Evolutionary conservation across 2,329 filamentous ascomycete species (phyloP).

Genomic region (Escovopsis sp.): DNA sequence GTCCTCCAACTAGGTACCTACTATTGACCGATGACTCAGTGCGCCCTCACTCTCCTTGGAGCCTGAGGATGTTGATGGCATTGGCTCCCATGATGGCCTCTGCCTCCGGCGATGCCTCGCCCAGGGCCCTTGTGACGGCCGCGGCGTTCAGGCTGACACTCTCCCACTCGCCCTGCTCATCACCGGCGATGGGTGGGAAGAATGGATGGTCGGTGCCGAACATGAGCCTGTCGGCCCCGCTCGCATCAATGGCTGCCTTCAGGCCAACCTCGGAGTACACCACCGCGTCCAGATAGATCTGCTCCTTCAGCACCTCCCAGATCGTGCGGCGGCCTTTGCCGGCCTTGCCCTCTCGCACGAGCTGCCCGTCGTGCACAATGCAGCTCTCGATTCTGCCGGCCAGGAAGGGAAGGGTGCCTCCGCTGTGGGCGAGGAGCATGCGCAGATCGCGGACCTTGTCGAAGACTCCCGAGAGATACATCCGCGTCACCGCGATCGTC

Average conservation of each 20-base stretch:
- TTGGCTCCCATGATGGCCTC: constrained; percentile 45
- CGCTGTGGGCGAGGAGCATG: constrained; percentile 75
- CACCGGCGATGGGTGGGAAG: constrained; percentile 57
- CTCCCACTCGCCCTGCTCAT: constrained; percentile 52
- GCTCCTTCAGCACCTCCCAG: constrained; percentile 47
- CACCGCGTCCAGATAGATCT: constrained; percentile 80
- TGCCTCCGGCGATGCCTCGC: constrained; percentile 28
- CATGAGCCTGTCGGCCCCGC: constrained; percentile 55
- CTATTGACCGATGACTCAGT: too few relatives aligned
- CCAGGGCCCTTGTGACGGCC: constrained; percentile 39
- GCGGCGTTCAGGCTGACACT: constrained; percentile 42
- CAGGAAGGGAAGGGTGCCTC: constrained; percentile 77
- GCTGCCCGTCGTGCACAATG: constrained; percentile 65
- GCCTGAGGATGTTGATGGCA: constrained; percentile 35
- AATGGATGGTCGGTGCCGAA: constrained; percentile 79
- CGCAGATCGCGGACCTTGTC: constrained; percentile 55
- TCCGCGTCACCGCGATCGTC: constrained; percentile 74
- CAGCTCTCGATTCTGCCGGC: constrained; percentile 83
- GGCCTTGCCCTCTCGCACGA: constrained; percentile 48
- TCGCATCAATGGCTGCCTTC: constrained; percentile 53
- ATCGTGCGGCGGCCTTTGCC: constrained; percentile 31
- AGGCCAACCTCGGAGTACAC: constrained; percentile 65
- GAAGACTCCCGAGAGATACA: constrained; percentile 79
- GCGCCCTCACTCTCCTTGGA: constrained; percentile 12
- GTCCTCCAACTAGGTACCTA: background rate